Percentiles rank a stretch among this genome's conserved stretches.
Evolutionary conservation across 2,329 filamentous ascomycete species (phyloP).

Genomic region (Trichoderma koningiopsis): DNA sequence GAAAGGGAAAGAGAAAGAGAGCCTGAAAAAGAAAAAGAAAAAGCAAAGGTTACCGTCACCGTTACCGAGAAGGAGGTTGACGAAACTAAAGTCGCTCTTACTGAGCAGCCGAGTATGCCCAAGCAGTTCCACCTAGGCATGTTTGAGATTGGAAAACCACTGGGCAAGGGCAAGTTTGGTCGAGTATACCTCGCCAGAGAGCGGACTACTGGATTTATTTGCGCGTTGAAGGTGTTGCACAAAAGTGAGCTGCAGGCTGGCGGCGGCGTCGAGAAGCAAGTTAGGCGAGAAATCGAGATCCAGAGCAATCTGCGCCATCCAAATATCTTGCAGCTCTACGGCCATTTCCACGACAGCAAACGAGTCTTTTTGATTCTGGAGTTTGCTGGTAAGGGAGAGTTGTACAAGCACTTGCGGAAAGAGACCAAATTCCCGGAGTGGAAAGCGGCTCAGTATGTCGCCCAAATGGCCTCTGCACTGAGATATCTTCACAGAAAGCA

Average conservation of each 20-base stretch:
- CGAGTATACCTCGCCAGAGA: conserved; percentile 72
- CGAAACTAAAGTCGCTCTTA: conserved; percentile 55
- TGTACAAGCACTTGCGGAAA: conserved; percentile 71
- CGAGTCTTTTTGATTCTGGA: conserved; percentile 73
- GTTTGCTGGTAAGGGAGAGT: conserved; percentile 65
- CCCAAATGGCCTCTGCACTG: conserved; percentile 62
- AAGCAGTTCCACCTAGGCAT: conserved; percentile 79
- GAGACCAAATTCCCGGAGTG: conserved; percentile 68
- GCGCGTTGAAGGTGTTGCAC: conserved; percentile 71
- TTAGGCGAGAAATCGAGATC: conserved; percentile 72
- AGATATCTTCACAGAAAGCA: conserved; percentile 38
- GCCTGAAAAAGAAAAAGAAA: background rate
- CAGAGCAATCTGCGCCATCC: conserved; percentile 72
- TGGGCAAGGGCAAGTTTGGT: conserved; percentile 75
- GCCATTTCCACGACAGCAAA: conserved; percentile 72
- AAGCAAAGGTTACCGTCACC: background rate
- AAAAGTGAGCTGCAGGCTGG: conserved; percentile 72
- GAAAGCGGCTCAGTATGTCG: conserved; percentile 71
- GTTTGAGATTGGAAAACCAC: conserved; percentile 74
- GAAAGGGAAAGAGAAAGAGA: background rate
- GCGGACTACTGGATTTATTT: conserved; percentile 66
- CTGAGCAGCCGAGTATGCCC: conserved; percentile 58
- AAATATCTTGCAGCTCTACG: conserved; percentile 64
- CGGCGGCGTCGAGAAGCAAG: conserved; percentile 70
- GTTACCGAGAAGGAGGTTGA: conserved; percentile 33